A percentile compares a stretch with the other conserved stretches of the same genome.
These are phyloP conservation scores for Kandelia obovata DNA, from an alignment of 345 rosid species.

Conservation along the genomic window DNA sequence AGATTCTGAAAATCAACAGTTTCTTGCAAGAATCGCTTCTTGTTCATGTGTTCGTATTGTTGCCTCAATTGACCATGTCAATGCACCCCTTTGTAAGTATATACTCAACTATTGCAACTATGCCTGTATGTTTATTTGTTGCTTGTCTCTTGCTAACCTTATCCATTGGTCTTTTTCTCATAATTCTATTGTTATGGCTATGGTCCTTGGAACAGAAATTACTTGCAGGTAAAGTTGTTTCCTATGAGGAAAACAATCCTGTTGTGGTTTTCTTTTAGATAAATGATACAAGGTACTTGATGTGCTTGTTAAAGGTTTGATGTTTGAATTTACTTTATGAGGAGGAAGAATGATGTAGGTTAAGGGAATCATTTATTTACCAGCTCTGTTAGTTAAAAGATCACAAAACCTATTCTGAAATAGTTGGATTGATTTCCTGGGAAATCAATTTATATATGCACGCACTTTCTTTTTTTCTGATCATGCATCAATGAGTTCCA, in stretches of 20 bases:
- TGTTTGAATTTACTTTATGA: neutral
- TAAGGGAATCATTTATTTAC: neutral
- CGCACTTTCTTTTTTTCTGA: no score
- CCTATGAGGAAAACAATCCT: no score
- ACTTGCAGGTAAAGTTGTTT: no score
- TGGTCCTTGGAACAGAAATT: neutral
- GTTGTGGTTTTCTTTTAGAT: no score
- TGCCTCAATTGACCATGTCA: conserved; percentile 93
- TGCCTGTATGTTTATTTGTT: neutral
- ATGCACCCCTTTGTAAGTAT: conserved; percentile 71
- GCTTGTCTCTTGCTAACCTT: neutral
- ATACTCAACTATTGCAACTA: neutral
- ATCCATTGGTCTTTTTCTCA: neutral
- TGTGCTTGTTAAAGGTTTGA: neutral
- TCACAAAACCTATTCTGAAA: no score
- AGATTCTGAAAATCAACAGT: conserved; percentile 75
- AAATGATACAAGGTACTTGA: no score
- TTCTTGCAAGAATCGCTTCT: conserved; percentile 73
- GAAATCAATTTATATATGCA: no score
- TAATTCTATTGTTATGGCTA: neutral
- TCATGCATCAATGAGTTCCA: no score
- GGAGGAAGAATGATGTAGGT: neutral
- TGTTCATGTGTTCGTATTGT: conserved; percentile 64
- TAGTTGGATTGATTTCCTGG: no score
- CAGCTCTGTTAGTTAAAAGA: neutral